These are phyloP conservation scores for Starmerella scarabaei DNA, from an alignment of 805 yeast genomes.

Conservation along the genomic window DNA sequence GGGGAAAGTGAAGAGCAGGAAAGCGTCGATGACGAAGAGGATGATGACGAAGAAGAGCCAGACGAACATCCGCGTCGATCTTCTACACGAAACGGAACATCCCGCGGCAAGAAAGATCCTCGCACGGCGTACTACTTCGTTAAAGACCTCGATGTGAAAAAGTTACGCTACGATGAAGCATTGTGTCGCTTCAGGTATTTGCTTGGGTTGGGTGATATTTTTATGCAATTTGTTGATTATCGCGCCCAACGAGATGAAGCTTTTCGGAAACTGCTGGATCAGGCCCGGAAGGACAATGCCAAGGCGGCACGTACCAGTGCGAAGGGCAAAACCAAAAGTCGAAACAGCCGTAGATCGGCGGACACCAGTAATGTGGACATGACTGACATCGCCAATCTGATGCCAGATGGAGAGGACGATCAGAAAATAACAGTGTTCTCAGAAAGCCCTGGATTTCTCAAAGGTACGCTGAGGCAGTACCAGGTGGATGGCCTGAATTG, in stretches of 20 bases:
- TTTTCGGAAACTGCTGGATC: conserved; percentile 30
- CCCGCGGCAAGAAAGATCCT: conserved; percentile 2
- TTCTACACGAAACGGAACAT: not conserved
- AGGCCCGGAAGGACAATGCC: conserved; percentile 21
- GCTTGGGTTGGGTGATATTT: conserved; percentile 66
- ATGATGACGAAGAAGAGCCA: not conserved
- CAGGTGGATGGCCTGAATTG: conserved; percentile 93
- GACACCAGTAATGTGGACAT: conserved; percentile 2
- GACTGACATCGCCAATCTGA: conserved; percentile 1
- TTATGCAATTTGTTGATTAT: conserved; percentile 72
- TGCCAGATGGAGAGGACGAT: conserved; percentile 8
- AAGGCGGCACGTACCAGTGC: conserved; percentile 13
- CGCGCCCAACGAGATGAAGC: conserved; percentile 64
- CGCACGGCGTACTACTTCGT: conserved; percentile 11
- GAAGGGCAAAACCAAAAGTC: conserved; percentile 32
- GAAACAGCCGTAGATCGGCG: conserved; percentile 4
- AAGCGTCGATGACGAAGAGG: not conserved
- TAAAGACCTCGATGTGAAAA: conserved; percentile 8
- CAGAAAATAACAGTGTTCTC: conserved; percentile 52
- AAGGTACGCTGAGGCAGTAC: conserved; percentile 72
- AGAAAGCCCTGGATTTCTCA: conserved; percentile 65
- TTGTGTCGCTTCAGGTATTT: conserved; percentile 66
- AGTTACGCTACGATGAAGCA: conserved; percentile 36
- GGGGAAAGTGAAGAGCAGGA: conserved; percentile 2
- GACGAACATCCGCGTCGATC: not conserved